Conservation (phyloP, 2,329 filamentous ascomycete genomes). For the Colletotrichum sp. region DNA sequence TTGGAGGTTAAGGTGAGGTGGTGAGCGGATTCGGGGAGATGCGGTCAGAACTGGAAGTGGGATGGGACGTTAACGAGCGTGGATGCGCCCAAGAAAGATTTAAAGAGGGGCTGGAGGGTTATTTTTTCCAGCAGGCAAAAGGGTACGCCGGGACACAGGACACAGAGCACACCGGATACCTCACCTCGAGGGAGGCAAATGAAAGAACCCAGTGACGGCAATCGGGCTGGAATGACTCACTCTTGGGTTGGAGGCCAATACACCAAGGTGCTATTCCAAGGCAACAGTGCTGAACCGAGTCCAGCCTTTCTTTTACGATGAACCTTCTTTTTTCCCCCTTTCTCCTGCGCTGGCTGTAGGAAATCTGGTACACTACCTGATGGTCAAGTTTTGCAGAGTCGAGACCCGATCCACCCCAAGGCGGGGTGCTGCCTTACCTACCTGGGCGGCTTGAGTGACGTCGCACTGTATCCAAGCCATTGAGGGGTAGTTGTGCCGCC, state of each 20-base stretch:
- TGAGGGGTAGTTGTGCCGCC: constrained; percentile 2
- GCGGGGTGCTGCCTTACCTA: constrained; percentile 7
- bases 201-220: background rate
- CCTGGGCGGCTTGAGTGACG: background rate
- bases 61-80: constrained; percentile 11
- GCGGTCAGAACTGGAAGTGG: constrained; percentile 19
- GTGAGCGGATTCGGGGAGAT: background rate
- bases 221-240: constrained; percentile 9
- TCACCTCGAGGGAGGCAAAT: background rate
- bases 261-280: background rate
- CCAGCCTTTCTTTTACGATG: background rate
- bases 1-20: background rate
- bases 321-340: background rate
- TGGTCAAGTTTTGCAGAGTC: background rate
- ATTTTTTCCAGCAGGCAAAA: background rate
- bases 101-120: constrained; percentile 20
- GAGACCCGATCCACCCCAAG: constrained; percentile 1
- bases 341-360: background rate
- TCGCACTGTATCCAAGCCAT: constrained; percentile 8
- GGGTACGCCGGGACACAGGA: background rate
- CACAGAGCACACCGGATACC: background rate
- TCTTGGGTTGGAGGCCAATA: background rate
- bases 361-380: background rate
- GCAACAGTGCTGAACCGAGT: background rate
- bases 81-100: constrained; percentile 16